Conservation (phyloP, 2,329 filamentous ascomycete genomes). For the Pseudogymnoascus pannorum region DNA sequence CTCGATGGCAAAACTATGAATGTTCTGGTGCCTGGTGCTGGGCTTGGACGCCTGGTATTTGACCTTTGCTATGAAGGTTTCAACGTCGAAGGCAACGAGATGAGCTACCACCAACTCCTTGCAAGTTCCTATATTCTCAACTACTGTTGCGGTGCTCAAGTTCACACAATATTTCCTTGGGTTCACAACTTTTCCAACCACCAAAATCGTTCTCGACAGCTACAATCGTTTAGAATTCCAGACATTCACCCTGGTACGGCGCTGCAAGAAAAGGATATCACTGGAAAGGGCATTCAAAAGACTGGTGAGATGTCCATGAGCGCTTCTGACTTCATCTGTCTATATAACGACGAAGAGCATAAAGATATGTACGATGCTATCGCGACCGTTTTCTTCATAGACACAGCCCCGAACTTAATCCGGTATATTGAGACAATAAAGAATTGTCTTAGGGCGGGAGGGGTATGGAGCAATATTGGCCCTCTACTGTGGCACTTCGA, state of each 20-base stretch:
- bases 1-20: conserved; percentile 34
- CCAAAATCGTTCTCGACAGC: conserved; percentile 61
- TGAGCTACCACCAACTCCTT: conserved; percentile 93
- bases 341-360: conserved; percentile 63
- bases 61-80: conserved; percentile 72
- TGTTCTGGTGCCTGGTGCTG: conserved; percentile 83
- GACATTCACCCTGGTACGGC: conserved; percentile 65
- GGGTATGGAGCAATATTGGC: conserved; percentile 82
- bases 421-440: conserved; percentile 79
- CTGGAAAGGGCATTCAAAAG: conserved; percentile 7
- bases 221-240: conserved; percentile 66
- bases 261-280: conserved; percentile 35
- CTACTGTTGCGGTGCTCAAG: conserved; percentile 47
- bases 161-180: conserved; percentile 78
- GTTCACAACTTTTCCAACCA: conserved; percentile 86
- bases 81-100: conserved; percentile 81
- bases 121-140: conserved; percentile 74
- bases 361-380: conserved; percentile 68
- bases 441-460: conserved; percentile 68
- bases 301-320: conserved; percentile 80
- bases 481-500: conserved; percentile 96
- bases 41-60: conserved; percentile 80
- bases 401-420: conserved; percentile 90
- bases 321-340: conserved; percentile 83
- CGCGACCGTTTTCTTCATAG: conserved; percentile 89